A percentile compares a stretch with the other conserved stretches of the same genome.
These are phyloP conservation scores for Dendrobium catenatum DNA, from an alignment of 106 monocot species.

Conservation along the genomic window DNA sequence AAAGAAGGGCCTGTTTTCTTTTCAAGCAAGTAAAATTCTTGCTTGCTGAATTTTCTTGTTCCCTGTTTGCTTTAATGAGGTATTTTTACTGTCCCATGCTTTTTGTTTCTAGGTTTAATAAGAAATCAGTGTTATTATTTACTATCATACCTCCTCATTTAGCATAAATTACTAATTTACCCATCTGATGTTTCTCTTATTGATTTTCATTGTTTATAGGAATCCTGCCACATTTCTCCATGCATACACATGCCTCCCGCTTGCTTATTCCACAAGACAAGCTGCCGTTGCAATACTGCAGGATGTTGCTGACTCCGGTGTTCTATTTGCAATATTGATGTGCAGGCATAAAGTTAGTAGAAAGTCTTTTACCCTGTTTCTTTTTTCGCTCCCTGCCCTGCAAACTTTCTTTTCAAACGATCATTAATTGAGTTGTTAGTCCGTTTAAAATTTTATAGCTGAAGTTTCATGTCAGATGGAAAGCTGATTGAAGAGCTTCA, in stretches of 20 bases:
- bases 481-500: neutral
- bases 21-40: neutral
- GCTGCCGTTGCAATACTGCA: conserved; percentile 87
- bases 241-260: conserved; percentile 97
- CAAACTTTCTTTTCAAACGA: conserved; percentile 5
- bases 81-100: neutral
- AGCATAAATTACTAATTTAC: neutral
- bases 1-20: neutral
- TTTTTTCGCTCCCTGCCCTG: neutral
- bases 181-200: neutral
- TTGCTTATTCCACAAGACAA: conserved; percentile 85
- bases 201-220: conserved; percentile 31
- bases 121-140: neutral
- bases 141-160: neutral
- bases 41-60: neutral
- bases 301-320: conserved; percentile 95
- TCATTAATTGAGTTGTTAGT: neutral
- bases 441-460: neutral
- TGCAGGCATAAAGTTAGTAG: conserved; percentile 86
- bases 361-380: neutral
- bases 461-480: neutral
- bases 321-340: conserved; percentile 91
- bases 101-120: neutral
- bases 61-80: neutral
- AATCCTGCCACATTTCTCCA: conserved; percentile 97